These are phyloP conservation scores for Rhizophagus clarus DNA, from an alignment of 192 early-diverging fungal species.

Conservation along the genomic window DNA sequence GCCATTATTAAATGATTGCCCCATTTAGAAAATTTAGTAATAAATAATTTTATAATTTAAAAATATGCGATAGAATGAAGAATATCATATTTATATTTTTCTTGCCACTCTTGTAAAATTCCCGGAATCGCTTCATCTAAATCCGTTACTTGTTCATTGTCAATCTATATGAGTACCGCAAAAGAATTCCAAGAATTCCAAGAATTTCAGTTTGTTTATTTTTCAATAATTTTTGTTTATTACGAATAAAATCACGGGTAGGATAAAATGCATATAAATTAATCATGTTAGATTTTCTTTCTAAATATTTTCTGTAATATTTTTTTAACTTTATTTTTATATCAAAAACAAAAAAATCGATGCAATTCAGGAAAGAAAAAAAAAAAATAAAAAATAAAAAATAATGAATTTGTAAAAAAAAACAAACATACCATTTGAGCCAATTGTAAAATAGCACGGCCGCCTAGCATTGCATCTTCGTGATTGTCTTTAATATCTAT, in stretches of 20 bases:
- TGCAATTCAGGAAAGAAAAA: neutral
- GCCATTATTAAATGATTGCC: too few relatives aligned
- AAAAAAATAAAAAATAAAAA: too few relatives aligned
- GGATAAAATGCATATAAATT: neutral
- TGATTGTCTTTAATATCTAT: constrained; percentile 96
- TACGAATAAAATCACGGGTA: too few relatives aligned
- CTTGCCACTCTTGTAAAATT: constrained; percentile 69
- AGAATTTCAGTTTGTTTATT: too few relatives aligned
- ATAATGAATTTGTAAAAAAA: neutral
- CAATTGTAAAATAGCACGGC: constrained; percentile 79
- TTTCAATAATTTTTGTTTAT: too few relatives aligned
- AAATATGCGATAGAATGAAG: constrained; percentile 29
- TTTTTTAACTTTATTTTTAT: neutral
- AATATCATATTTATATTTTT: constrained; percentile 24
- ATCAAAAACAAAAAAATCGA: neutral
- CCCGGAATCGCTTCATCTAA: constrained; percentile 84
- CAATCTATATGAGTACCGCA: constrained; percentile 28
- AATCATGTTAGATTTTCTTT: neutral
- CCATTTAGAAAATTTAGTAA: too few relatives aligned
- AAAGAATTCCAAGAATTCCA: neutral
- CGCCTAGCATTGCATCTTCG: constrained; percentile 83
- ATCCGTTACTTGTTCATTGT: constrained; percentile 66
- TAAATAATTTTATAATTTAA: neutral
- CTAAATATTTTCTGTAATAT: neutral
- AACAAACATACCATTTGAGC: constrained; percentile 61